Evolutionary conservation across 1,284 basidiomycete species (phyloP).

Genomic region (Tilletiopsis washingtonensis): DNA sequence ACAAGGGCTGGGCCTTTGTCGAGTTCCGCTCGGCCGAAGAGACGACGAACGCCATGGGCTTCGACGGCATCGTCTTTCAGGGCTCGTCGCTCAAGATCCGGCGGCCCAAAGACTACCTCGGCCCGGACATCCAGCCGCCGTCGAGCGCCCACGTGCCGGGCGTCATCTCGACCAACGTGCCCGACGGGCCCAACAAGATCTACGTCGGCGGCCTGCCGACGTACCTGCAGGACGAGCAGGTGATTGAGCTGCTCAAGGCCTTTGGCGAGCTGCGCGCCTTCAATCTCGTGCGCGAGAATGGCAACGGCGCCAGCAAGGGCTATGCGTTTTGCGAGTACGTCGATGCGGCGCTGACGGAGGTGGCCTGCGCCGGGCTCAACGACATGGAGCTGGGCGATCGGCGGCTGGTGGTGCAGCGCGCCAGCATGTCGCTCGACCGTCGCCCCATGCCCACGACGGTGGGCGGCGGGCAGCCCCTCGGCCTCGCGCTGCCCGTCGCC

Average conservation of each 20-base stretch:
- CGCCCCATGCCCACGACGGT: slow-evolving; percentile 25
- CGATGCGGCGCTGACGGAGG: slow-evolving; percentile 77
- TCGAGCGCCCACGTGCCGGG: slow-evolving; percentile 72
- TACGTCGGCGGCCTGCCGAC: slow-evolving; percentile 93
- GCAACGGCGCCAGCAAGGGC: slow-evolving; percentile 64
- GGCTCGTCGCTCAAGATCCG: slow-evolving; percentile 87
- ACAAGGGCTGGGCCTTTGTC: slow-evolving; percentile 88
- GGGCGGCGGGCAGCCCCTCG: slow-evolving; percentile 38
- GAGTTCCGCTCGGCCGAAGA: slow-evolving; percentile 95
- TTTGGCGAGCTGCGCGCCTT: slow-evolving; percentile 96
- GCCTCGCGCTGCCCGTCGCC: slow-evolving; percentile 56
- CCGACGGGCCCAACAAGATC: slow-evolving; percentile 94
- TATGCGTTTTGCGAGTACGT: slow-evolving; percentile 99
- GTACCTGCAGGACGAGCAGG: slow-evolving; percentile 93
- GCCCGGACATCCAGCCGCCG: slow-evolving; percentile 55
- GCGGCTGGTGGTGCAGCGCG: slow-evolving; percentile 91
- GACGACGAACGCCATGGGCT: slow-evolving; percentile 88
- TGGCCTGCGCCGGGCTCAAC: slow-evolving; percentile 90
- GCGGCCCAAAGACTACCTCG: slow-evolving; percentile 88
- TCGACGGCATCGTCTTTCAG: slow-evolving; percentile 92
- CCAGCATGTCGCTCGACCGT: slow-evolving; percentile 67
- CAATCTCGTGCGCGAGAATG: slow-evolving; percentile 82
- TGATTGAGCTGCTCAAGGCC: slow-evolving; percentile 90
- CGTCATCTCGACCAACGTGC: slow-evolving; percentile 89
- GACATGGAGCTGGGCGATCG: slow-evolving; percentile 97